Evolutionary conservation across 1,284 basidiomycete species (phyloP).

Genomic region (Trichosporon faecale): DNA sequence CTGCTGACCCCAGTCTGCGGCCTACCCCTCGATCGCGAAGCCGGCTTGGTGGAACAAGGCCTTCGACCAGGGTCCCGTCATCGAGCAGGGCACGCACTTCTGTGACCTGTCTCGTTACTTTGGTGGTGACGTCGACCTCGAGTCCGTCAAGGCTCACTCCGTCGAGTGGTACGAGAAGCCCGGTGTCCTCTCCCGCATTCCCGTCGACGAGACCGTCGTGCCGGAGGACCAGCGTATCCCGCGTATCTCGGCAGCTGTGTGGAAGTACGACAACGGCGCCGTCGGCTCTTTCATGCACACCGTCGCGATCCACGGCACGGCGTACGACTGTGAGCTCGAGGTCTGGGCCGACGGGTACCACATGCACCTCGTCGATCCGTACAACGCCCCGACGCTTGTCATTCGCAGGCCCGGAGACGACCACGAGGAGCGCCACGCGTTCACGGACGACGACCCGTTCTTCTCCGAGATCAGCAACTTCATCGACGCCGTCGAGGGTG

Average conservation of each 20-base stretch:
- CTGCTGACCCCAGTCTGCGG: slow-evolving; percentile 56
- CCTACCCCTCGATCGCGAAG: slow-evolving; percentile 85
- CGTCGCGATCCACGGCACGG: slow-evolving; percentile 79
- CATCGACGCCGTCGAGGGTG: slow-evolving; percentile 70
- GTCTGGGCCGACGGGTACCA: slow-evolving; percentile 72
- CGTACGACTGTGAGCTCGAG: slow-evolving; percentile 90
- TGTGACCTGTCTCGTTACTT: slow-evolving; percentile 80
- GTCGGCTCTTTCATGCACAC: slow-evolving; percentile 85
- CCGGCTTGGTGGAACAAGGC: slow-evolving; percentile 98
- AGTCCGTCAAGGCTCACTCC: slow-evolving; percentile 68
- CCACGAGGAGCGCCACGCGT: slow-evolving; percentile 69
- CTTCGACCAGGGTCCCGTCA: slow-evolving; percentile 72
- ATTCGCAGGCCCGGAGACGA: slow-evolving; percentile 82
- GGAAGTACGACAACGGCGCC: slow-evolving; percentile 88
- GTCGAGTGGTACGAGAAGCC: slow-evolving; percentile 88
- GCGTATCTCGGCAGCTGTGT: slow-evolving; percentile 50
- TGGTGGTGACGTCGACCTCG: slow-evolving; percentile 85
- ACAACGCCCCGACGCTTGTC: slow-evolving; percentile 69
- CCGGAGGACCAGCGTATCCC: slow-evolving; percentile 51
- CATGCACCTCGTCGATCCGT: slow-evolving; percentile 76
- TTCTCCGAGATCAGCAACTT: slow-evolving; percentile 84
- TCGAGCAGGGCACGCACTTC: slow-evolving; percentile 92
- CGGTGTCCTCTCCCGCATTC: slow-evolving; percentile 75
- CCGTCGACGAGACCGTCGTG: slow-evolving; percentile 52
- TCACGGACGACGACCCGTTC: slow-evolving; percentile 82